Evolutionary conservation across 257 asterid genomes (phyloP).

Genomic region (Euphrasia confusa): DNA sequence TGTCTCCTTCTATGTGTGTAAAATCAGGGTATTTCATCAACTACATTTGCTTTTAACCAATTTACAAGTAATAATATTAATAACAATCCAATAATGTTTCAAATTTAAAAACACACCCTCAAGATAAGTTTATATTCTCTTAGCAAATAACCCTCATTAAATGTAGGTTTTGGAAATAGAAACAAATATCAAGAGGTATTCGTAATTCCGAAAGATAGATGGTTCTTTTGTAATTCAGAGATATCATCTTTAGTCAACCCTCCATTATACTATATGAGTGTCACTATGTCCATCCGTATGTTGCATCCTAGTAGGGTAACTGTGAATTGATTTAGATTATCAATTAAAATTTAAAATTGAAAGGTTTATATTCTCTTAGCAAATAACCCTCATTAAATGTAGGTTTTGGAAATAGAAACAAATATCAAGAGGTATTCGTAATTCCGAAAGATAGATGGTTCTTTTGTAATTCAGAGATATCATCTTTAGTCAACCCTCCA

Average conservation of each 20-base stretch:
- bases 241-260: neutral
- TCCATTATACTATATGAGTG: neutral
- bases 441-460: neutral
- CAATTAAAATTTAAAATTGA: constrained; percentile 6
- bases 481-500: neutral
- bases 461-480: neutral
- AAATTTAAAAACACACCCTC: neutral
- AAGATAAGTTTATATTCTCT: neutral
- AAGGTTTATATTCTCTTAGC: neutral
- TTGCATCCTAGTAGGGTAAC: neutral
- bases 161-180: neutral
- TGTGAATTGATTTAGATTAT: constrained; percentile 8
- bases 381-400: neutral
- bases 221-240: neutral
- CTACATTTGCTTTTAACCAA: neutral
- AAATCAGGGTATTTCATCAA: neutral
- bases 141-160: neutral
- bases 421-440: neutral
- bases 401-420: neutral
- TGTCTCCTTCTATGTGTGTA: neutral
- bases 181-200: neutral
- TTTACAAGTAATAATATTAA: neutral
- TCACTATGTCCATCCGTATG: neutral
- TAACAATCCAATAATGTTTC: neutral
- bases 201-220: neutral